Conservation (phyloP, 768 basidiomycete species). For the Cystobasidiopsis lactophilus region DNA sequence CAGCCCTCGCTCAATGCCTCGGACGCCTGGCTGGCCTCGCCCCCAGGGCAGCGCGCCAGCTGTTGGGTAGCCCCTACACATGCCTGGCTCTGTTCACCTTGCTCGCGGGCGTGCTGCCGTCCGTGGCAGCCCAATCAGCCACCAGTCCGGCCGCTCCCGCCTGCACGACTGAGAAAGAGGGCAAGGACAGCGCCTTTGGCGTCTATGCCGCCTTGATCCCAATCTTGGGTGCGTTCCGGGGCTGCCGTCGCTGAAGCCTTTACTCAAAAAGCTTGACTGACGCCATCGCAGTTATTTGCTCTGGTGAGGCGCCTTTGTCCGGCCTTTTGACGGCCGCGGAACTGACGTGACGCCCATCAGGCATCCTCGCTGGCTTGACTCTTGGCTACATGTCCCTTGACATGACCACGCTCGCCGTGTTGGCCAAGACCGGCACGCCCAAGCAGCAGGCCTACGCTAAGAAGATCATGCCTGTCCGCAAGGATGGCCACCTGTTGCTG, state of each 20-base stretch:
- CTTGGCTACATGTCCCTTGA: constrained; percentile 37
- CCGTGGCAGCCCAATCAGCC: too few species aligned
- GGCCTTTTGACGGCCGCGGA: too few species aligned
- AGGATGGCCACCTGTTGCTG: constrained; percentile 59
- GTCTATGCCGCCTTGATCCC: background rate
- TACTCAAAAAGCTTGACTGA: background rate
- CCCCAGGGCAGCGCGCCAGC: too few species aligned
- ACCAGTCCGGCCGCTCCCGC: too few species aligned
- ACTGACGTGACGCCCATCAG: background rate
- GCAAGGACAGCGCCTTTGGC: background rate
- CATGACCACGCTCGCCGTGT: constrained; percentile 37
- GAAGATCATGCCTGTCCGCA: constrained; percentile 65
- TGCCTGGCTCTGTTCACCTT: too few species aligned
- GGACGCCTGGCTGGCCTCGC: too few species aligned
- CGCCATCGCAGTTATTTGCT: too few species aligned
- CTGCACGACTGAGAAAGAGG: background rate
- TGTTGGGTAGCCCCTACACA: too few species aligned
- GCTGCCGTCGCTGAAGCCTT: constrained; percentile 9
- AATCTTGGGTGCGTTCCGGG: background rate
- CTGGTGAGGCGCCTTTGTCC: too few species aligned
- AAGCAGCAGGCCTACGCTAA: constrained; percentile 58
- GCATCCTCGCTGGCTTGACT: constrained; percentile 37
- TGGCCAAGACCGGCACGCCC: constrained; percentile 61
- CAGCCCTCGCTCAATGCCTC: too few species aligned
- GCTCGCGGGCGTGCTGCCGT: too few species aligned